Evolutionary conservation across 2,329 filamentous ascomycete genomes (phyloP).

Genomic region (Aspergillus terreus): DNA sequence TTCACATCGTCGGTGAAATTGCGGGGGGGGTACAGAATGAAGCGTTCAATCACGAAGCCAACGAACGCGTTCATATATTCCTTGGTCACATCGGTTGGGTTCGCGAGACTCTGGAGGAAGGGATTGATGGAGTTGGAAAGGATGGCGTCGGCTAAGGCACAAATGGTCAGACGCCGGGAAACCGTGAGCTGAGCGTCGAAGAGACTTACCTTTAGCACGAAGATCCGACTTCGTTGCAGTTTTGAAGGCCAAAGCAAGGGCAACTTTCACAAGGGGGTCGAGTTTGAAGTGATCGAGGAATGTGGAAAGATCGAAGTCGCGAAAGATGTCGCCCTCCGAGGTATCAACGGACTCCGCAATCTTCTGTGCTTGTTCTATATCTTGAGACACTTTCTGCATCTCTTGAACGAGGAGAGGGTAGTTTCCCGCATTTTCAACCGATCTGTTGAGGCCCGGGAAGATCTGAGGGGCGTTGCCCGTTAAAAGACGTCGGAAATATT

Average conservation of each 20-base stretch:
- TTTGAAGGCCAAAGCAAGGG: slow-evolving; percentile 86
- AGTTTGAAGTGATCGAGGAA: slow-evolving; percentile 97
- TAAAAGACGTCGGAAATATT: slow-evolving; percentile 90
- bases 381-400: slow-evolving; percentile 78
- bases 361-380: slow-evolving; percentile 77
- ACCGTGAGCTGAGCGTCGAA: background rate
- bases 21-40: slow-evolving; percentile 80
- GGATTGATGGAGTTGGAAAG: slow-evolving; percentile 73
- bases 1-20: slow-evolving; percentile 78
- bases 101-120: slow-evolving; percentile 73
- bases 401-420: slow-evolving; percentile 79
- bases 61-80: slow-evolving; percentile 68
- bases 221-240: slow-evolving; percentile 75
- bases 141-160: slow-evolving; percentile 73
- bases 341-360: slow-evolving; percentile 92
- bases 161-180: slow-evolving; percentile 6
- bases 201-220: slow-evolving; percentile 74
- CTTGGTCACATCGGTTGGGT: slow-evolving; percentile 59
- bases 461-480: slow-evolving; percentile 88
- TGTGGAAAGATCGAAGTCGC: slow-evolving; percentile 91
- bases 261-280: slow-evolving; percentile 80
- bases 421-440: slow-evolving; percentile 71
- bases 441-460: slow-evolving; percentile 74
- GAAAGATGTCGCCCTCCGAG: slow-evolving; percentile 86
- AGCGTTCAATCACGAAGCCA: slow-evolving; percentile 76